Percentiles rank a stretch among this genome's conserved stretches.
phyloP scores from a whole-genome alignment of 1,284 basidiomycete species.

The Ceratorhiza oryzae-sativae region DNA sequence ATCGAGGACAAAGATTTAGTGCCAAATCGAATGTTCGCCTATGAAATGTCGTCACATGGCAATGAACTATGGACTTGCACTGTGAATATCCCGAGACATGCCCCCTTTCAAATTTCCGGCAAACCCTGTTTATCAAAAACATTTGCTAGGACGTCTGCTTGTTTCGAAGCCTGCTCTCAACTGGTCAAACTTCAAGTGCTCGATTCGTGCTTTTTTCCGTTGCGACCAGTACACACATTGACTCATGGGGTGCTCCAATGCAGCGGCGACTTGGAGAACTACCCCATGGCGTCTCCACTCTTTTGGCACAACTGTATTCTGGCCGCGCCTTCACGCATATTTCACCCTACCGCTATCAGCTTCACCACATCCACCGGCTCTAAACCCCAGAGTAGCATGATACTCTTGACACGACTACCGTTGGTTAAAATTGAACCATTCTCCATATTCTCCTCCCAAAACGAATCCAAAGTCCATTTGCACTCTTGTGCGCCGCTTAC shows the following conservation, averaged over 20 bases:
- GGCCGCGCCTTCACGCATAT: slow-evolving; percentile 47
- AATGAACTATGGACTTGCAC: slow-evolving; percentile 52
- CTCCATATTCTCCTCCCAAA: slow-evolving; percentile 64
- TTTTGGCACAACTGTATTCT: slow-evolving; percentile 64
- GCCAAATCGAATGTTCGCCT: slow-evolving; percentile 7
- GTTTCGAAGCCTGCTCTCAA: slow-evolving; percentile 61
- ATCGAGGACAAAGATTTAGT: slow-evolving; percentile 16
- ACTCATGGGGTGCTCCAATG: slow-evolving; percentile 39
- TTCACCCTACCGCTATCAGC: slow-evolving; percentile 66
- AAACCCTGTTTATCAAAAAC: slow-evolving; percentile 56
- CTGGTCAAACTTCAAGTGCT: slow-evolving; percentile 61
- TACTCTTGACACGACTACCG: slow-evolving; percentile 69
- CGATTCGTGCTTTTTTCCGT: slow-evolving; percentile 32
- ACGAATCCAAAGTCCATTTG: slow-evolving; percentile 56
- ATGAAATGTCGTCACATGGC: background rate
- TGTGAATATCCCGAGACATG: slow-evolving; percentile 57
- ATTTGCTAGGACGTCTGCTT: slow-evolving; percentile 65
- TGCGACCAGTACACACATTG: slow-evolving; percentile 21
- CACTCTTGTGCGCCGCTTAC: slow-evolving; percentile 57
- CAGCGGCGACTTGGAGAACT: slow-evolving; percentile 50
- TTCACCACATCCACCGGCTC: slow-evolving; percentile 44
- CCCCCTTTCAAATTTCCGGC: slow-evolving; percentile 56
- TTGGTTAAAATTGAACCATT: slow-evolving; percentile 64
- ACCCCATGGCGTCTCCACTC: slow-evolving; percentile 62
- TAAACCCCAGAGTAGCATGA: slow-evolving; percentile 61